phyloP scores from a whole-genome alignment of 148 eudicot genomes.

The Drosera capensis region DNA sequence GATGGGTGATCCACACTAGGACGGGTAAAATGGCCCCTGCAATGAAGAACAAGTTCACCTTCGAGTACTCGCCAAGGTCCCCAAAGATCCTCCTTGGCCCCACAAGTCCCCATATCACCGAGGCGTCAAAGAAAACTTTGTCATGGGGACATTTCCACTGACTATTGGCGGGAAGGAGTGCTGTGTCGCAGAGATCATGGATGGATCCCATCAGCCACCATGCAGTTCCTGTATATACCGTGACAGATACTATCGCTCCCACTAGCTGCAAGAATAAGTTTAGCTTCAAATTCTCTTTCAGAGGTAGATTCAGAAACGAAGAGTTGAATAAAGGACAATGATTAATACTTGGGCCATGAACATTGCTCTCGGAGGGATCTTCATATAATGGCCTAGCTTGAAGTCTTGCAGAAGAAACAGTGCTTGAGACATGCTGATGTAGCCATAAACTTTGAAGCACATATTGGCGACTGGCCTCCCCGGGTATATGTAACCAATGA shows the following conservation, averaged over 20 bases:
- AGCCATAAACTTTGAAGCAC: slow-evolving; percentile 80
- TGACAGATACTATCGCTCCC: slow-evolving; percentile 56
- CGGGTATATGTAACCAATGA: slow-evolving; percentile 56
- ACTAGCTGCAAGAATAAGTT: slow-evolving; percentile 31
- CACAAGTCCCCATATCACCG: slow-evolving; percentile 81
- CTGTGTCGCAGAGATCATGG: slow-evolving; percentile 45
- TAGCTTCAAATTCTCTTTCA: too few relatives aligned
- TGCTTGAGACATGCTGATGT: slow-evolving; percentile 77
- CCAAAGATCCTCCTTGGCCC: slow-evolving; percentile 84
- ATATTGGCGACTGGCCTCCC: slow-evolving; percentile 77
- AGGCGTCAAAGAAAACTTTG: slow-evolving; percentile 66
- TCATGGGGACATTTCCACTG: slow-evolving; percentile 87
- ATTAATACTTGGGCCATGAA: too few relatives aligned
- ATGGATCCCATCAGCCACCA: slow-evolving; percentile 90
- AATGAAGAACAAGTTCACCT: slow-evolving; percentile 72
- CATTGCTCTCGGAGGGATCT: slow-evolving; percentile 79
- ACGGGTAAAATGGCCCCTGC: slow-evolving; percentile 53
- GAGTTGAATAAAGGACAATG: too few relatives aligned
- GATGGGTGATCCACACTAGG: slow-evolving; percentile 35
- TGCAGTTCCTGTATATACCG: slow-evolving; percentile 65
- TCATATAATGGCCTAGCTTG: slow-evolving; percentile 90
- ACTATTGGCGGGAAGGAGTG: slow-evolving; percentile 46
- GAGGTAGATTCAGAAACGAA: too few relatives aligned
- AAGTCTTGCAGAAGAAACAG: slow-evolving; percentile 43
- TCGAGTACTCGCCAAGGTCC: slow-evolving; percentile 59